Evolutionary conservation across 768 basidiomycete genomes (phyloP), one percentile per base, ranked within the genome.

Genomic region (Russula brevipes): DNA sequence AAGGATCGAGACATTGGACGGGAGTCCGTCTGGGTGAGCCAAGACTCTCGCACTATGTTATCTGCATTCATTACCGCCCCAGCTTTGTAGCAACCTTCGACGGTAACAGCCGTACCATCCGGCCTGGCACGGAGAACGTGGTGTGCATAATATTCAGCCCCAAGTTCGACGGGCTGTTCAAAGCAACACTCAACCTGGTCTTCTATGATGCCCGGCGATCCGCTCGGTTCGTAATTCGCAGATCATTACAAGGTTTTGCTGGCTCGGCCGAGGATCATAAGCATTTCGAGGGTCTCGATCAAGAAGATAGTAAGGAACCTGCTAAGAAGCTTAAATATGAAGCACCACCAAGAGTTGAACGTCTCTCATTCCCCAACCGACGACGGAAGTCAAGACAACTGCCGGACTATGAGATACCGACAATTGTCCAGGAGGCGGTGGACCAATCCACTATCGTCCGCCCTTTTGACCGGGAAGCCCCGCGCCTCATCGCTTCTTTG

Each of bases 231-330:
- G 54, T 44, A 12, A 54, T 56, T 33, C 42, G 47, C 41, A 59
- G 54, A 56, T 30, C 2, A 35, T 8, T 64, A 30, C 47, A 16
- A 14, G 63, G 47, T 31, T 51, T 64, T 39, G 63, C 63, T 0
- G 63, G 63, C 17, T 60, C 63, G 17, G 1, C 56, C 35, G 42
- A 36, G 36, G 63, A 64, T 30, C 63, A 64, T 45, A 55, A 17
- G 14, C 53, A 14, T 17, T 64, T 55, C n/a, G 63, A 64, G 19
- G 38, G 9, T 30, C 47, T 54, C 10, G 44, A 54, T 5, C 16
- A 56, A 51, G 54, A 64, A 46, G 19, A 7, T 5, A 10, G 16
- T 45, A 19, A 4, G 11, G 35, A 30, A 51, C 33, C 47, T 33
- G 5, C 31, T 19, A n/a, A 33, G 4, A 4, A 11, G 3, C 19